A percentile compares a stretch with the other conserved stretches of the same genome.
Evolutionary conservation across 2,329 filamentous ascomycete species (phyloP).

Genomic region (Xylaria sp.): DNA sequence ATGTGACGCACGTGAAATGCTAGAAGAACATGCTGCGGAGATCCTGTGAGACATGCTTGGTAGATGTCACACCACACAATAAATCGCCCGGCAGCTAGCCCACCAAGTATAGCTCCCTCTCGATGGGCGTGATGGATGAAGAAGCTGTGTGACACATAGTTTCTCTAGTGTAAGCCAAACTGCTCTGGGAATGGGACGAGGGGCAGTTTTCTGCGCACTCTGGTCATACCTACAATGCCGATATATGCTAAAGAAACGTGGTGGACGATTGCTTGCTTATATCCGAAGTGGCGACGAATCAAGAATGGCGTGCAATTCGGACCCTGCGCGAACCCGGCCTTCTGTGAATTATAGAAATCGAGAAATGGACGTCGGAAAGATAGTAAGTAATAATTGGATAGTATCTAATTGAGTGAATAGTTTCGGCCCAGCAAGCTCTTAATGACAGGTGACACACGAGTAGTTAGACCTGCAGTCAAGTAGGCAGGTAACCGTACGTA

Average conservation of each 20-base stretch:
- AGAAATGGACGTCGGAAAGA: neutral
- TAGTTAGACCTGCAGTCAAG: slow-evolving; percentile 9
- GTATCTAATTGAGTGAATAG: neutral
- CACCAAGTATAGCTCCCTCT: neutral
- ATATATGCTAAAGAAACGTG: neutral
- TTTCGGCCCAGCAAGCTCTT: neutral
- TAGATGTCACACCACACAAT: slow-evolving; percentile 15
- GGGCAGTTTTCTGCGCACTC: neutral
- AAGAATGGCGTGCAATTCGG: neutral
- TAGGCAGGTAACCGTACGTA: neutral
- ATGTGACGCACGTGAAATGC: slow-evolving; percentile 36
- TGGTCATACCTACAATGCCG: neutral
- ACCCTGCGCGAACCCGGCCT: neutral
- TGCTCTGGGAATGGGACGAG: neutral
- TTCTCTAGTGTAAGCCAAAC: neutral
- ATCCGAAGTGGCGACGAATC: slow-evolving; percentile 2
- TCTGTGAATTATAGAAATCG: neutral
- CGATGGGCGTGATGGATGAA: neutral
- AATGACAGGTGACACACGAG: slow-evolving; percentile 16
- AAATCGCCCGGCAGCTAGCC: neutral
- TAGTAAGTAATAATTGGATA: neutral
- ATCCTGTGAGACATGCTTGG: slow-evolving; percentile 29
- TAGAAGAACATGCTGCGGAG: slow-evolving; percentile 25
- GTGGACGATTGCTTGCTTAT: neutral
- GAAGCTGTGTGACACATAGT: slow-evolving; percentile 3